phyloP scores from a whole-genome alignment of 83 land plant species.

The Picea mariana region DNA sequence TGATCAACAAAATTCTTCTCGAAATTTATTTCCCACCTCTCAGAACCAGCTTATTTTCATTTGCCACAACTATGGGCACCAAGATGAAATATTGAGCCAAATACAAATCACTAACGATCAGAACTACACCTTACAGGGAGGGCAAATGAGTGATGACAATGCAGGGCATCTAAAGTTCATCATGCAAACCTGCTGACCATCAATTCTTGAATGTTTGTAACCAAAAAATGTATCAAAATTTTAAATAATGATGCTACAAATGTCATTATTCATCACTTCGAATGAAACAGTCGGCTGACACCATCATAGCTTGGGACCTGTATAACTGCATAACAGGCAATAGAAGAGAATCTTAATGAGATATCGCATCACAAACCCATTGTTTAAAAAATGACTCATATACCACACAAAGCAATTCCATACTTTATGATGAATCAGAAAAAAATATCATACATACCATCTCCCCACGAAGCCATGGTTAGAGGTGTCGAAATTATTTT shows the following conservation, averaged over 20 bases:
- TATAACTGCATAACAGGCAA: constrained; percentile 47
- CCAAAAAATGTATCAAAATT: background rate
- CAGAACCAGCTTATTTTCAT: background rate
- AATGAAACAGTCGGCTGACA: constrained; percentile 46
- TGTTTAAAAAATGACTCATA: background rate
- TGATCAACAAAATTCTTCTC: background rate
- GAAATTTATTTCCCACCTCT: background rate
- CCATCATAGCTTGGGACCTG: constrained; percentile 79
- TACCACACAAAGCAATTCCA: background rate
- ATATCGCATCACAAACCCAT: background rate
- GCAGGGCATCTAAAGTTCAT: background rate
- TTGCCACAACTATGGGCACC: background rate
- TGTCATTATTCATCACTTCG: constrained; percentile 13
- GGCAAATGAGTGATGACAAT: background rate
- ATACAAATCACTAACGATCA: background rate
- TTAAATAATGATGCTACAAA: background rate
- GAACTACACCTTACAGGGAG: background rate
- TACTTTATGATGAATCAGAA: background rate
- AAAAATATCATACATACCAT: constrained; percentile 55
- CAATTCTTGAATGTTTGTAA: background rate
- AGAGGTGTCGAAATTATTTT: constrained; percentile 85
- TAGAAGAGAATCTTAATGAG: constrained; percentile 1
- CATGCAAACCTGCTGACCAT: background rate
- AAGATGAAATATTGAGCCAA: background rate
- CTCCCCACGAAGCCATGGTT: constrained; percentile 97